Evolutionary conservation across 108 stramenopile genomes (phyloP).

Genomic region (Fistulifera pelliculosa): DNA sequence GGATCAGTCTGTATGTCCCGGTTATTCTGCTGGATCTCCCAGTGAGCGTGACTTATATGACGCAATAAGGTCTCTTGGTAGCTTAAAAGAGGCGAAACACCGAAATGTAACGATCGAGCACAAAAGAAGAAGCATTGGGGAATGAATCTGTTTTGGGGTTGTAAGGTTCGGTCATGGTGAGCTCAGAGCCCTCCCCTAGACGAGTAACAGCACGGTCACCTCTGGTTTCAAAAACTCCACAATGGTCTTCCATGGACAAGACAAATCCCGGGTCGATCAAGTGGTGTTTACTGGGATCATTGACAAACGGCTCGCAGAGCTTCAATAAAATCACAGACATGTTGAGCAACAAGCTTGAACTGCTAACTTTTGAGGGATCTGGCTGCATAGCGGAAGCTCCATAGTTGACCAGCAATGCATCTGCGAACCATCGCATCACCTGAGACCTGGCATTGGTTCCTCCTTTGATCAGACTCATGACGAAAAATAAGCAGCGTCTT

Average conservation of each 20-base stretch:
- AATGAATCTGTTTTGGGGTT: constrained; percentile 79
- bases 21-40: constrained; percentile 36
- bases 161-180: constrained; percentile 20
- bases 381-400: constrained; percentile 63
- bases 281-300: constrained; percentile 36
- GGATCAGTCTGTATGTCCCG: constrained; percentile 57
- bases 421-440: constrained; percentile 71
- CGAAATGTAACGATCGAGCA: constrained; percentile 60
- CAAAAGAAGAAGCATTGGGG: constrained; percentile 78
- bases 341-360: constrained; percentile 46
- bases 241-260: constrained; percentile 41
- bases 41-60: constrained; percentile 49
- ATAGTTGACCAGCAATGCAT: constrained; percentile 68
- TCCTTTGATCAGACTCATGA: constrained; percentile 56
- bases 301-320: constrained; percentile 74
- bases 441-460: constrained; percentile 44
- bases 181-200: constrained; percentile 42
- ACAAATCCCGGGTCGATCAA: constrained; percentile 76
- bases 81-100: constrained; percentile 43
- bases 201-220: constrained; percentile 72
- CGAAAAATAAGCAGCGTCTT: constrained; percentile 53
- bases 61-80: constrained; percentile 47
- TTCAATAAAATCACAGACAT: constrained; percentile 56
- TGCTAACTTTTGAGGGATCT: constrained; percentile 64
- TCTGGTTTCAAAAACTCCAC: constrained; percentile 48